Conservation (phyloP, 1,284 basidiomycete species). For the Cystobasidiaceae sp. region DNA sequence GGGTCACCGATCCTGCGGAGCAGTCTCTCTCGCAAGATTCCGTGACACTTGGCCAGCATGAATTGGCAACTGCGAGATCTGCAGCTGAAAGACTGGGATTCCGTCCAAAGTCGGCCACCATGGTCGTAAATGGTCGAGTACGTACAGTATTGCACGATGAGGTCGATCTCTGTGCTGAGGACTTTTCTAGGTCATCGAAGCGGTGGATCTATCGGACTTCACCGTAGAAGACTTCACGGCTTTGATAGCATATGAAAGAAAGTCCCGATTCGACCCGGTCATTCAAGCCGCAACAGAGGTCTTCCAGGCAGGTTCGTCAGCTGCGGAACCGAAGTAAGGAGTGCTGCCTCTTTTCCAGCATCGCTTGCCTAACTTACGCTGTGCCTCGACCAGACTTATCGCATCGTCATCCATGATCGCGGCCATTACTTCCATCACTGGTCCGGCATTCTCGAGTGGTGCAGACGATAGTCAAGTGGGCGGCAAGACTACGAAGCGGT, state of each 20-base stretch:
- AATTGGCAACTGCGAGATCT: background rate
- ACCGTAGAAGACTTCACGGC: constrained; percentile 60
- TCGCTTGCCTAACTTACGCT: no score
- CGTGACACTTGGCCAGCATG: background rate
- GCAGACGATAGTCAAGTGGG: background rate
- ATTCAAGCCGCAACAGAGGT: constrained; percentile 57
- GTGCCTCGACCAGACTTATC: no score
- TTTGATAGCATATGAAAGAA: constrained; percentile 65
- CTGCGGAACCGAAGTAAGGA: background rate
- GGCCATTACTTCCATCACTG: background rate
- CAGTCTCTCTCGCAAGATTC: no score
- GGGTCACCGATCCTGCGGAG: no score
- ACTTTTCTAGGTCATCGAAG: constrained; percentile 58
- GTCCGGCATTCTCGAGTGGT: background rate
- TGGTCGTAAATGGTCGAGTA: constrained; percentile 29
- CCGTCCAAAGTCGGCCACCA: background rate
- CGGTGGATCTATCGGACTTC: constrained; percentile 58
- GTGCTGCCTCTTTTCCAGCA: background rate
- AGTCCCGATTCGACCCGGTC: constrained; percentile 63
- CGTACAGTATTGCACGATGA: background rate
- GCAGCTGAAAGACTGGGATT: no score
- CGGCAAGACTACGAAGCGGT: background rate
- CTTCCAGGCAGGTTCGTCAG: background rate
- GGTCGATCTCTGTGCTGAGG: background rate
- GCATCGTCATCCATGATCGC: no score